Evolutionary conservation across 1,284 basidiomycete genomes (phyloP).

Genomic region (Volvariella surrecta): DNA sequence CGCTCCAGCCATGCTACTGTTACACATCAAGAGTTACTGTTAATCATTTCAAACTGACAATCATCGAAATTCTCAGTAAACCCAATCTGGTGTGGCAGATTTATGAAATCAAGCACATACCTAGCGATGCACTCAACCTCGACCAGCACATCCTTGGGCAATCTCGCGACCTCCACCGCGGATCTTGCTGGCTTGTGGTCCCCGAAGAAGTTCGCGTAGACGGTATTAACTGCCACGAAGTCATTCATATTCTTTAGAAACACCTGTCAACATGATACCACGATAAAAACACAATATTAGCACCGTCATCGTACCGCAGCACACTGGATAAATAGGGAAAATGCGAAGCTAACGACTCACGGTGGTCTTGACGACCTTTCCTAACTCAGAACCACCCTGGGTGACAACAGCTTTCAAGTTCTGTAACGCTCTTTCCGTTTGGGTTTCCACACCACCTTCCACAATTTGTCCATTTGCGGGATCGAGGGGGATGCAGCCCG

Average conservation of each 20-base stretch:
- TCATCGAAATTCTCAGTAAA: too few species aligned
- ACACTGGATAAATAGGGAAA: neutral
- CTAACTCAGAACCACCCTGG: conserved; percentile 70
- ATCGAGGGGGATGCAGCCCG: conserved; percentile 85
- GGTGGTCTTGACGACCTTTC: conserved; percentile 82
- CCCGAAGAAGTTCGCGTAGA: conserved; percentile 80
- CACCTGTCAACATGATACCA: conserved; percentile 48
- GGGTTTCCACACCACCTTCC: conserved; percentile 73
- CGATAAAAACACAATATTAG: neutral
- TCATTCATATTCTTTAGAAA: conserved; percentile 93
- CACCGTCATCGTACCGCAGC: neutral
- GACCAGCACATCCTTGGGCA: conserved; percentile 57
- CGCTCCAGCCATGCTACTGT: neutral
- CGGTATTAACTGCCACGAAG: conserved; percentile 76
- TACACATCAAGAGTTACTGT: neutral
- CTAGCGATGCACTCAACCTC: conserved; percentile 89
- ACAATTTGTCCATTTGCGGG: conserved; percentile 72
- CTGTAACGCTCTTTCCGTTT: conserved; percentile 79
- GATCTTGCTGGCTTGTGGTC: conserved; percentile 90
- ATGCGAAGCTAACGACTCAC: conserved; percentile 30
- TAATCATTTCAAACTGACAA: neutral
- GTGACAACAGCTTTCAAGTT: conserved; percentile 84
- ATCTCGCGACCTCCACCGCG: conserved; percentile 66
- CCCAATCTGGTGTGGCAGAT: too few species aligned
- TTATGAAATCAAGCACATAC: conserved; percentile 22